Evolutionary conservation across 805 yeast species (phyloP).

Genomic region (Saturnispora saitoi): DNA sequence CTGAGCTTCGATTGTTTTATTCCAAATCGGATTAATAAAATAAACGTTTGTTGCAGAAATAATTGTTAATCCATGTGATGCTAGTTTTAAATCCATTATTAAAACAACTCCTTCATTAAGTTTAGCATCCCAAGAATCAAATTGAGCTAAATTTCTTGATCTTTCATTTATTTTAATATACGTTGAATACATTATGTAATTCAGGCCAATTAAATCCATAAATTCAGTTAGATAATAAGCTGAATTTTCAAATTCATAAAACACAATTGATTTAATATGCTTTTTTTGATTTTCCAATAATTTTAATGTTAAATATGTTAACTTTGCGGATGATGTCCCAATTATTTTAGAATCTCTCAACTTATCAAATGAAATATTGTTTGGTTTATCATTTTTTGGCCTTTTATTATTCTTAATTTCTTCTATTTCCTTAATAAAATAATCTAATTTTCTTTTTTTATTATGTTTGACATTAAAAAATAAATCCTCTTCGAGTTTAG

Average conservation of each 20-base stretch:
- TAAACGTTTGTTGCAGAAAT: slow-evolving; percentile 61
- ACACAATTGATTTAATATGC: slow-evolving; percentile 48
- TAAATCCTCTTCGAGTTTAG: slow-evolving; percentile 18
- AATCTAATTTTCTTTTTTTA: neutral
- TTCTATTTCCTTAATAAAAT: neutral
- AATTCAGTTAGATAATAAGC: slow-evolving; percentile 62
- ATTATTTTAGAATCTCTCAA: slow-evolving; percentile 32
- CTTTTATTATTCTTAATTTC: slow-evolving; percentile 1
- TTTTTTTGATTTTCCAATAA: slow-evolving; percentile 42
- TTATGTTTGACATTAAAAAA: slow-evolving; percentile 1
- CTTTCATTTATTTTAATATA: slow-evolving; percentile 44
- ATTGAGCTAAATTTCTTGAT: slow-evolving; percentile 43
- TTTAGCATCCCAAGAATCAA: slow-evolving; percentile 32
- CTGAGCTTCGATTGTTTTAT: slow-evolving; percentile 59
- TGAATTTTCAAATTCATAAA: slow-evolving; percentile 63
- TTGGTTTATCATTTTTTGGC: neutral
- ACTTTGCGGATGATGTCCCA: slow-evolving; percentile 60
- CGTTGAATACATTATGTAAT: slow-evolving; percentile 57
- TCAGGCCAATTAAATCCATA: slow-evolving; percentile 51
- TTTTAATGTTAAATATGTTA: slow-evolving; percentile 50
- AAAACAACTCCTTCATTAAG: slow-evolving; percentile 42
- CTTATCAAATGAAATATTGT: slow-evolving; percentile 13
- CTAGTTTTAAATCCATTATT: slow-evolving; percentile 58
- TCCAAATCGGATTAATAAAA: slow-evolving; percentile 69
- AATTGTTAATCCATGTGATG: slow-evolving; percentile 63